Conservation (phyloP, 768 basidiomycete species). For the Plicaturopsis crispa region DNA sequence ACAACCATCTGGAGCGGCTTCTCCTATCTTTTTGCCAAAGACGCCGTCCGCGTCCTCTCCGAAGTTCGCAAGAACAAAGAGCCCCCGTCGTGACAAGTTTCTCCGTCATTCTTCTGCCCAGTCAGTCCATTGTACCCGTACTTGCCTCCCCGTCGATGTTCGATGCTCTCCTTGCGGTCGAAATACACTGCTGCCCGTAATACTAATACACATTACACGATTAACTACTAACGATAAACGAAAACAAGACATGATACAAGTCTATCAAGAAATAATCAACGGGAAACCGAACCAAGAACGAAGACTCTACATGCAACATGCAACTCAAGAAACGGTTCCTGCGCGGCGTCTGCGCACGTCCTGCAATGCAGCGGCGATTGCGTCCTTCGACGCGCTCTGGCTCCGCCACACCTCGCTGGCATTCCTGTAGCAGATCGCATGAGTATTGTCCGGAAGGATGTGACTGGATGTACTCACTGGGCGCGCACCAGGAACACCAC, state of each 20-base stretch:
- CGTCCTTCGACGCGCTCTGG: slow-evolving; percentile 52
- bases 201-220: neutral
- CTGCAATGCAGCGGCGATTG: slow-evolving; percentile 57
- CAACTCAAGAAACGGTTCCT: slow-evolving; percentile 1
- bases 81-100: slow-evolving; percentile 13
- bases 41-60: slow-evolving; percentile 59
- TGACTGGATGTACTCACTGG: slow-evolving; percentile 36
- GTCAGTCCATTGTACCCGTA: too few relatives aligned
- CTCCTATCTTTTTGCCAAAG: slow-evolving; percentile 71
- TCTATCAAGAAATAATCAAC: slow-evolving; percentile 1
- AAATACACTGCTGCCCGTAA: too few relatives aligned
- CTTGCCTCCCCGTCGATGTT: slow-evolving; percentile 1
- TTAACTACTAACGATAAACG: neutral
- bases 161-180: slow-evolving; percentile 1
- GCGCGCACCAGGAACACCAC: slow-evolving; percentile 60
- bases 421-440: slow-evolving; percentile 30
- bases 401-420: slow-evolving; percentile 59
- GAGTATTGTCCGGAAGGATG: neutral
- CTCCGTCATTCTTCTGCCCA: neutral
- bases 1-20: slow-evolving; percentile 92
- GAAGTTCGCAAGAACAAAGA: slow-evolving; percentile 23
- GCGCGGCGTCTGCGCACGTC: slow-evolving; percentile 56
- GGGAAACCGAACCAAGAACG: too few relatives aligned
- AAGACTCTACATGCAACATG: too few relatives aligned
- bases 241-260: slow-evolving; percentile 10